phyloP scores from a whole-genome alignment of 768 basidiomycete species.

The Rhizopogon sp. region DNA sequence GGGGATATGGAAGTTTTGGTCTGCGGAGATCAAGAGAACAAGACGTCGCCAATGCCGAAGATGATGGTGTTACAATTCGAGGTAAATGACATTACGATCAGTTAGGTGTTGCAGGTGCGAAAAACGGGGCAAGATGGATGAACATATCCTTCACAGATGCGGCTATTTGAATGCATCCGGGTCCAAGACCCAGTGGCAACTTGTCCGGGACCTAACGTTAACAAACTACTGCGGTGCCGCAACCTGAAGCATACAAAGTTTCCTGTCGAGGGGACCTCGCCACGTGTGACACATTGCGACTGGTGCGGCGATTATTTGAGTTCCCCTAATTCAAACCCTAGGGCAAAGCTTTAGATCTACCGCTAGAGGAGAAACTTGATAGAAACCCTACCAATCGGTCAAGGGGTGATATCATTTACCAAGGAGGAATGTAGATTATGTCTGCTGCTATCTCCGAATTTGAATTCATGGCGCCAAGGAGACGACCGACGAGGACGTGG shows the following conservation, averaged over 20 bases:
- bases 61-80: conserved; percentile 30
- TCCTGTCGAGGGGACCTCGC: neutral
- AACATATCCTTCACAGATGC: neutral
- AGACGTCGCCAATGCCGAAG: conserved; percentile 53
- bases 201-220: neutral
- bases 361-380: neutral
- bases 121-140: neutral
- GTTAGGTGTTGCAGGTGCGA: neutral
- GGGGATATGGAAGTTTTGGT: conserved; percentile 41
- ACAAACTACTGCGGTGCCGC: conserved; percentile 1
- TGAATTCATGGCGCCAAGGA: too few relatives aligned
- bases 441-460: neutral
- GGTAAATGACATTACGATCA: neutral
- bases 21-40: conserved; percentile 48
- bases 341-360: too few relatives aligned
- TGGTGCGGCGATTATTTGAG: too few relatives aligned
- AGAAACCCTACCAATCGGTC: neutral
- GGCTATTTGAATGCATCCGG: conserved; percentile 1
- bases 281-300: too few relatives aligned
- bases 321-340: too few relatives aligned
- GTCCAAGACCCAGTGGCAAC: neutral
- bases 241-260: neutral
- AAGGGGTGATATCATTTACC: too few relatives aligned
- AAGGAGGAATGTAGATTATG: neutral
- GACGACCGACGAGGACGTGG: too few relatives aligned